These are phyloP conservation scores for Rhynchosporium agropyri DNA, from an alignment of 2,329 filamentous ascomycete genomes.

Conservation along the genomic window DNA sequence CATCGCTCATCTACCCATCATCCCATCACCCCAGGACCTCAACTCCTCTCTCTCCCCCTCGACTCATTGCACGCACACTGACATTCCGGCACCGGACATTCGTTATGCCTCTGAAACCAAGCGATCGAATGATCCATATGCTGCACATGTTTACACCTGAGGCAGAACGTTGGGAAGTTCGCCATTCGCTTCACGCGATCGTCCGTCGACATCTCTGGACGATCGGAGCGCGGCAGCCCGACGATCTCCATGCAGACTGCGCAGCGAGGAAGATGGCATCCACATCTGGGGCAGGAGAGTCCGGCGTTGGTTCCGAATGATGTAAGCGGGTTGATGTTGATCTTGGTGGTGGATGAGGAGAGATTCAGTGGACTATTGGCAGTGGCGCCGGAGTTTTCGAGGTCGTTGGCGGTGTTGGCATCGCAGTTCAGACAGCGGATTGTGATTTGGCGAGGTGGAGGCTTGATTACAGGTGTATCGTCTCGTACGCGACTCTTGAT, in stretches of 20 bases:
- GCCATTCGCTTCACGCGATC: constrained; percentile 50
- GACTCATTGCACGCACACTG: constrained; percentile 57
- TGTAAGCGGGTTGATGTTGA: constrained; percentile 57
- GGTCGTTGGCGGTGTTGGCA: constrained; percentile 54
- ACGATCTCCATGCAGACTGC: constrained; percentile 69
- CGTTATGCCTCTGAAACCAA: constrained; percentile 66
- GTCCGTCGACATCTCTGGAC: constrained; percentile 55
- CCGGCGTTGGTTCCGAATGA: constrained; percentile 61
- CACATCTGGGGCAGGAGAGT: constrained; percentile 67
- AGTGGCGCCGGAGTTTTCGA: constrained; percentile 31
- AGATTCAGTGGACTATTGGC: constrained; percentile 23
- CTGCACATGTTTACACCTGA: constrained; percentile 68
- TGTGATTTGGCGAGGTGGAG: constrained; percentile 69
- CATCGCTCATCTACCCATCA: no score
- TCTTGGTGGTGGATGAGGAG: constrained; percentile 30
- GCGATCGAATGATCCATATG: constrained; percentile 68
- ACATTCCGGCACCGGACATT: constrained; percentile 71
- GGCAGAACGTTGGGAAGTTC: constrained; percentile 68
- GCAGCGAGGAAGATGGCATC: constrained; percentile 66
- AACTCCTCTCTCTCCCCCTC: constrained; percentile 13
- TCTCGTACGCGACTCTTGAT: constrained; percentile 65
- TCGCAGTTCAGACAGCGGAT: constrained; percentile 80
- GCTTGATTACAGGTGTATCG: constrained; percentile 63
- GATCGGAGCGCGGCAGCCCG: constrained; percentile 63
- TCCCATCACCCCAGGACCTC: not conserved